Evolutionary conservation across 306 rosid genomes (phyloP).

Genomic region (Malus fusca): DNA sequence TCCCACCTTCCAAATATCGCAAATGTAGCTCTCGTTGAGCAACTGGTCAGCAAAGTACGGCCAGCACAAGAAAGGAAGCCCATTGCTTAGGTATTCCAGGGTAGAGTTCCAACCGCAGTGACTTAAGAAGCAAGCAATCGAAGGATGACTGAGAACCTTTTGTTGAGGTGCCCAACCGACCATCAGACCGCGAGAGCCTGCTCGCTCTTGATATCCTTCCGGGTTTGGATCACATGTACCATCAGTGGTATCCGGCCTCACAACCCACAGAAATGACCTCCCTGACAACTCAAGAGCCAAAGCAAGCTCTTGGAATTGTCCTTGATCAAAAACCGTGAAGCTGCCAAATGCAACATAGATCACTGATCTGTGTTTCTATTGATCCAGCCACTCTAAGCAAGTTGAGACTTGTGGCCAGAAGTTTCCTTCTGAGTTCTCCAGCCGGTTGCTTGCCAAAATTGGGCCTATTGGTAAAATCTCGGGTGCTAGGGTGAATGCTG

Average conservation of each 20-base stretch:
- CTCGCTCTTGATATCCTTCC: neutral
- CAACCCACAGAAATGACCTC: conserved; percentile 19
- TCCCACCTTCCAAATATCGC: conserved; percentile 21
- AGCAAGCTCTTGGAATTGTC: neutral
- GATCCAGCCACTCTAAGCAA: conserved; percentile 29
- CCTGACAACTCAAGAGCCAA: conserved; percentile 21
- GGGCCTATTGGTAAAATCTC: conserved; percentile 32
- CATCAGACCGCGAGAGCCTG: conserved; percentile 7
- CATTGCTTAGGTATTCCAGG: conserved; percentile 19
- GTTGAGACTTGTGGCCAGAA: conserved; percentile 30
- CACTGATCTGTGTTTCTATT: conserved; percentile 18
- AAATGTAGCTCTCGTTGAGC: conserved; percentile 13
- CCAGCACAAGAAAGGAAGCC: conserved; percentile 35
- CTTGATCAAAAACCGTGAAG: too few species aligned
- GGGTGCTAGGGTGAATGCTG: conserved; percentile 15
- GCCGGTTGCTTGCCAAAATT: conserved; percentile 6
- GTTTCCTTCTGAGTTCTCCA: neutral
- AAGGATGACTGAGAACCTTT: conserved; percentile 32
- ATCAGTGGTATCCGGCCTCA: too few species aligned
- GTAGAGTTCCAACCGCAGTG: conserved; percentile 57
- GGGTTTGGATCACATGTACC: too few species aligned
- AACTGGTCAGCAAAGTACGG: conserved; percentile 19
- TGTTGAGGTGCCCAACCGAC: conserved; percentile 34
- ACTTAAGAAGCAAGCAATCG: conserved; percentile 38
- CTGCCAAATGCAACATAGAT: conserved; percentile 17